phyloP scores from a whole-genome alignment of 768 basidiomycete genomes.

The Leccinellum rugosiceps region DNA sequence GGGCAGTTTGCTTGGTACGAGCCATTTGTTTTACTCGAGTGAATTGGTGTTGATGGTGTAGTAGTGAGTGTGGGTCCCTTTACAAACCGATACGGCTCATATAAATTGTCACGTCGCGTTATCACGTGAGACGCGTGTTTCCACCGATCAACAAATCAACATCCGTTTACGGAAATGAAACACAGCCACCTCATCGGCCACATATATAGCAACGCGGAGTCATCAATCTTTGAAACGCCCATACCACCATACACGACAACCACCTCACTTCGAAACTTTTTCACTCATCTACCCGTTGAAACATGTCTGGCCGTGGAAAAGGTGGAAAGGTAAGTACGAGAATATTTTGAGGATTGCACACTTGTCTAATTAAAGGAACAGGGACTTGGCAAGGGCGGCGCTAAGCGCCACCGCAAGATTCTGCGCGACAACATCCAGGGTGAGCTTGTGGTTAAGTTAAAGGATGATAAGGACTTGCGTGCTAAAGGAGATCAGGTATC shows the following conservation, averaged over 20 bases:
- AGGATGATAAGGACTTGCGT: neutral
- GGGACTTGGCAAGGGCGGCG: conserved; percentile 96
- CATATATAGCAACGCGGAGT: conserved; percentile 21
- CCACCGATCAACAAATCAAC: conserved; percentile 21
- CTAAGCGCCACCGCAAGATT: conserved; percentile 95
- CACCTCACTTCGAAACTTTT: conserved; percentile 4
- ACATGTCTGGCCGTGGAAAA: conserved; percentile 97
- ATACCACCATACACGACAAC: conserved; percentile 3
- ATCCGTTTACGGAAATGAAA: conserved; percentile 19
- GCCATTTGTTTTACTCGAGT: conserved; percentile 48
- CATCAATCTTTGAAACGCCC: neutral
- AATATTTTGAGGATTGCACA: neutral
- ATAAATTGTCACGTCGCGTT: conserved; percentile 25
- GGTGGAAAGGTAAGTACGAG: conserved; percentile 69
- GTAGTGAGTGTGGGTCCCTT: neutral
- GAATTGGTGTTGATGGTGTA: conserved; percentile 19
- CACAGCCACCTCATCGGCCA: conserved; percentile 26
- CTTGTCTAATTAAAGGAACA: conserved; percentile 23
- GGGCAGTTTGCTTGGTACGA: conserved; percentile 77
- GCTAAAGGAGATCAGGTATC: conserved; percentile 54
- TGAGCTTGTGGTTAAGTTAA: conserved; percentile 23
- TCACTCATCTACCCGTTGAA: conserved; percentile 5
- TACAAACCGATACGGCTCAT: neutral
- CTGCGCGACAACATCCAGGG: conserved; percentile 80
- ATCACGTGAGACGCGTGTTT: conserved; percentile 26